Evolutionary conservation across 2,329 filamentous ascomycete genomes (phyloP), one percentile per base, ranked within the genome.

Genomic region (Penicillium sp.): DNA sequence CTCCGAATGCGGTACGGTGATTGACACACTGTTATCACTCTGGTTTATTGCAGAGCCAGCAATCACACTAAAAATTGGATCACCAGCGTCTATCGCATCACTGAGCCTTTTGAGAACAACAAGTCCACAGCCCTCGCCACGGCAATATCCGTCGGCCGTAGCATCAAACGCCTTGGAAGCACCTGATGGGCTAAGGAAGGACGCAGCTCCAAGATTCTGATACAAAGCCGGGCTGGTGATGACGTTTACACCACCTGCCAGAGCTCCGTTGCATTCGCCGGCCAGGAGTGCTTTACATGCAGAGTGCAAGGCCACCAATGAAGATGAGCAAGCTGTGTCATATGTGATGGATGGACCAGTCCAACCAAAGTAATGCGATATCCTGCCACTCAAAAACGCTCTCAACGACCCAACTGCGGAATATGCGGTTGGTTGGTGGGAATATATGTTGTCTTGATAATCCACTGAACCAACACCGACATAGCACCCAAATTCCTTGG

Each of bases 221-320:
- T 89, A 90, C 76, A 89, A 89, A 70, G 91, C 89, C 0, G 89
- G 88, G 73, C 91, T 91, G 52, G 88, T 91, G 73, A 91, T 79
- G 59, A 91, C 61, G 52, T 89, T 91, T 18, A 89, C 76, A 16
- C 47, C 90, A 57, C 90, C 90, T 2, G 89, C 87, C 26, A 91
- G 84, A 1, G 89, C 90, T 12, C 88, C 92, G 66, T 94, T 90
- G 60, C 87, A 90, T 63, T 95, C 90, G 56, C 86, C 85, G 3
- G 83, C 81, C 82, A 86, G 87, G 12, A 92, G 77, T 0, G 89
- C 84, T 8, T 86, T 86, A 72, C 89, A 92, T 3, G 84, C 83
- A 28, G 47, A 20, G 16, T 50, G 24, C 14, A 91, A 84, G 0
- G 87, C 87, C 3, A 87, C 86, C 9, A 88, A 78, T 61, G 85